Conservation (phyloP, 805 yeast species). For the Saccharomycopsis javanensis region DNA sequence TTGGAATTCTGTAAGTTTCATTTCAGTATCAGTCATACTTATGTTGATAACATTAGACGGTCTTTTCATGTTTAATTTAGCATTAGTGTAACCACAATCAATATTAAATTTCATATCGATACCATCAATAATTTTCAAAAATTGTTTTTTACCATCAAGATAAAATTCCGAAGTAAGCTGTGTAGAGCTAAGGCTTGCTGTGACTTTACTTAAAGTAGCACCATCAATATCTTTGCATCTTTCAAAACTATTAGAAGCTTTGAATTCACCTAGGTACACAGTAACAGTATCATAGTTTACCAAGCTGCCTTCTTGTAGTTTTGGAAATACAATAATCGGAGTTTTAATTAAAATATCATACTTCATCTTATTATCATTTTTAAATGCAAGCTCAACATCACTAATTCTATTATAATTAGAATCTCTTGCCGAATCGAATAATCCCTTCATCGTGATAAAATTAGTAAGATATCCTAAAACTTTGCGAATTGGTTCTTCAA, state of each 20-base stretch:
- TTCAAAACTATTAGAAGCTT: constrained; percentile 51
- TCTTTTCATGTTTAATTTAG: constrained; percentile 22
- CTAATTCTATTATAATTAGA: constrained; percentile 79
- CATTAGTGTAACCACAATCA: constrained; percentile 34
- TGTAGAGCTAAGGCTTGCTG: constrained; percentile 65
- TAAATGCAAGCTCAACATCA: constrained; percentile 40
- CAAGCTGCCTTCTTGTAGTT: constrained; percentile 32
- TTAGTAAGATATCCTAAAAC: constrained; percentile 59
- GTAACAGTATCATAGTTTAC: constrained; percentile 51
- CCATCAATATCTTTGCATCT: constrained; percentile 18
- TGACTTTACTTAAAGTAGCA: constrained; percentile 42
- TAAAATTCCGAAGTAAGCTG: constrained; percentile 54
- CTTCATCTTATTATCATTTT: constrained; percentile 52
- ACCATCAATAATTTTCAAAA: constrained; percentile 53
- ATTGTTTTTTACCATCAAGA: constrained; percentile 39
- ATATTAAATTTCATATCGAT: constrained; percentile 53
- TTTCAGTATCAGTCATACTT: constrained; percentile 48
- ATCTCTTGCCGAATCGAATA: constrained; percentile 84
- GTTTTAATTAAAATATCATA: constrained; percentile 67
- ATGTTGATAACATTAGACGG: constrained; percentile 50
- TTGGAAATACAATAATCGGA: constrained; percentile 78
- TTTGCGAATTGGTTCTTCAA: constrained; percentile 68
- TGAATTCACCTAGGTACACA: constrained; percentile 75
- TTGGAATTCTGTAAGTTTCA: constrained; percentile 68
- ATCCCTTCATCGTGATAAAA: constrained; percentile 73